Evolutionary conservation across 805 yeast genomes (phyloP), one percentile per base, ranked within the genome.

Genomic region (Yamadazyma tumulicola): DNA sequence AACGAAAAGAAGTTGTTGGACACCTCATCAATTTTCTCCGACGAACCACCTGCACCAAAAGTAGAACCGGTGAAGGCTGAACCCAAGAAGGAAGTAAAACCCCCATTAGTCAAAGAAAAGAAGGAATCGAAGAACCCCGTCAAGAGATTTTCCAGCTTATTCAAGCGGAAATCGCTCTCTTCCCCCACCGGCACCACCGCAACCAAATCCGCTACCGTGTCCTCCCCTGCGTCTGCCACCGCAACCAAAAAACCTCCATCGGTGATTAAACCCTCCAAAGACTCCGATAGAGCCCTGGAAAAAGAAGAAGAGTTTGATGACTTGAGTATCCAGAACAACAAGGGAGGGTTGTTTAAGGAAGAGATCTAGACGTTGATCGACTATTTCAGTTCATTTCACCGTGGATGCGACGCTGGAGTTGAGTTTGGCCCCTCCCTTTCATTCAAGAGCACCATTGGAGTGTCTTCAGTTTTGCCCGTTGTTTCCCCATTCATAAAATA

Each of bases 331-430:
- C 52, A 53, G 35, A 47, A 48, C 33, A 37, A 49, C 23, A 51
- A 52, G 36, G 65, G 65, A 13, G 69, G 69, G 4, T 42, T 64
- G 18, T 66, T 66, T 45, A 66, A 63, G 43, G 72, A 66, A 47
- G 71, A 65, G 44, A 61, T 66, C 37, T 64, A 49, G 30, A 12
- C 25, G 4, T 14, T n/a, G n/a, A 21, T 25, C 27, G n/a, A 25
- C 11, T 25, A 9, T n/a, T n/a, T n/a, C n/a, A n/a, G n/a, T n/a
- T n/a, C n/a, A n/a, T n/a, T n/a, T n/a, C n/a, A n/a, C n/a, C n/a
- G n/a, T n/a, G n/a, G n/a, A n/a, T n/a, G n/a, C n/a, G n/a, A n/a
- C n/a, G n/a, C n/a, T n/a, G n/a, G n/a, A n/a, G n/a, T n/a, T n/a
- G n/a, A n/a, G n/a, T n/a, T n/a, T n/a, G n/a, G n/a, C n/a, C n/a